Evolutionary conservation across 176 grass and related monocot species (phyloP).

Genomic region (Alloteropsis semialata): DNA sequence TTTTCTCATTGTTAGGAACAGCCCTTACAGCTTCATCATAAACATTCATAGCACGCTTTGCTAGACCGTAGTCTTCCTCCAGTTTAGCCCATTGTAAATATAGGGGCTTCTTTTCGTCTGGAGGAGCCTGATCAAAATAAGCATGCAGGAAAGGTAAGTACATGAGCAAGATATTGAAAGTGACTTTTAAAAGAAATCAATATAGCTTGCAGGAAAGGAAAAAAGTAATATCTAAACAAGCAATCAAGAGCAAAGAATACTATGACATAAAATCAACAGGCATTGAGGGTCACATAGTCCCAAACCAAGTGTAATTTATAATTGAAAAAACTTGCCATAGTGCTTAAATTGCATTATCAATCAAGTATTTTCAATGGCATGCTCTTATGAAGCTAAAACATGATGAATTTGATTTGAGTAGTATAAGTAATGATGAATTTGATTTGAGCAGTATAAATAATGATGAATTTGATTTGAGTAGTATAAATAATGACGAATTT

Average conservation of each 20-base stretch:
- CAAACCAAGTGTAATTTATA: not conserved
- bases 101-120: slow-evolving; percentile 63
- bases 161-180: slow-evolving; percentile 14
- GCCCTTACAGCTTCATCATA: slow-evolving; percentile 77
- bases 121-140: slow-evolving; percentile 58
- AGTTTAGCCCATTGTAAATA: slow-evolving; percentile 91
- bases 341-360: not conserved
- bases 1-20: slow-evolving; percentile 63
- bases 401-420: not conserved
- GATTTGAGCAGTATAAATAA: no score
- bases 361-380: not conserved
- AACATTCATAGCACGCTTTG: slow-evolving; percentile 79
- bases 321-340: not conserved
- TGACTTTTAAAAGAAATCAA: slow-evolving; percentile 13
- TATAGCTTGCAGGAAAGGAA: slow-evolving; percentile 16
- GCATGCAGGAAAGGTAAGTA: no score
- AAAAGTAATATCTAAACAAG: not conserved
- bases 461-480: not conserved
- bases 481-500: not conserved
- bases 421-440: not conserved
- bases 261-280: slow-evolving; percentile 9
- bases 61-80: slow-evolving; percentile 84
- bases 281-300: not conserved
- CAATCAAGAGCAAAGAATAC: slow-evolving; percentile 4
- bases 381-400: not conserved